phyloP scores from a whole-genome alignment of 2,329 filamentous ascomycete species.

The Cercospora sojina region DNA sequence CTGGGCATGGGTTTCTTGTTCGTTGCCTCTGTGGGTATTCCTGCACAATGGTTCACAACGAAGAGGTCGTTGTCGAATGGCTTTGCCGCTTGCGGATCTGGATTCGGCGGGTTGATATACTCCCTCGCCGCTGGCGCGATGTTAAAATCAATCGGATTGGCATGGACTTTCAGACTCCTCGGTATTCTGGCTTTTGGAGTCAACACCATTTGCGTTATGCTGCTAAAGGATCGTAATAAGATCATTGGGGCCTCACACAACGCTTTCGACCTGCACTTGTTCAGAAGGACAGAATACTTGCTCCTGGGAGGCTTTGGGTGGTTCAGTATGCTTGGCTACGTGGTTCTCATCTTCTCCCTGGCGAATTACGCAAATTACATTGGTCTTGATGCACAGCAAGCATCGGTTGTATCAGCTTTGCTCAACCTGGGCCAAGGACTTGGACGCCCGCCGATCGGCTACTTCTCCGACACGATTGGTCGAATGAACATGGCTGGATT shows the following conservation, averaged over 20 bases:
- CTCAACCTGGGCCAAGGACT: conserved; percentile 67
- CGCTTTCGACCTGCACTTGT: conserved; percentile 64
- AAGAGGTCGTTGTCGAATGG: conserved; percentile 69
- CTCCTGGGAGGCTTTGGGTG: conserved; percentile 67
- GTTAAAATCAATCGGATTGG: conserved; percentile 62
- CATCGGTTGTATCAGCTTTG: conserved; percentile 68
- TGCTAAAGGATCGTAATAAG: conserved; percentile 71
- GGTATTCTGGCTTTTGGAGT: conserved; percentile 64
- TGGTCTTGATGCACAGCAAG: conserved; percentile 65
- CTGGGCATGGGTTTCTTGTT: conserved; percentile 75
- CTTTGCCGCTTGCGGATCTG: conserved; percentile 66
- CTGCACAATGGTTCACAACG: conserved; percentile 73
- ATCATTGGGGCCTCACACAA: conserved; percentile 65
- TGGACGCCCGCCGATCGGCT: conserved; percentile 70
- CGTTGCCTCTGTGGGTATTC: conserved; percentile 64
- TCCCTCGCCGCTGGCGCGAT: conserved; percentile 67
- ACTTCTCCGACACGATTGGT: conserved; percentile 68
- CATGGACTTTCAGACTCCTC: conserved; percentile 66
- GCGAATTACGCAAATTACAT: conserved; percentile 70
- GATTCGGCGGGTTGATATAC: conserved; percentile 71
- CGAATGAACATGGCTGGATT: conserved; percentile 67
- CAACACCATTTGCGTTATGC: conserved; percentile 61
- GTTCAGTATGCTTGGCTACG: conserved; percentile 71
- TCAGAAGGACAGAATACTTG: conserved; percentile 62
- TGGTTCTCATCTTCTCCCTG: conserved; percentile 73